Conservation (phyloP, 1,284 basidiomycete genomes). For the Moesziomyces parantarcticus region DNA sequence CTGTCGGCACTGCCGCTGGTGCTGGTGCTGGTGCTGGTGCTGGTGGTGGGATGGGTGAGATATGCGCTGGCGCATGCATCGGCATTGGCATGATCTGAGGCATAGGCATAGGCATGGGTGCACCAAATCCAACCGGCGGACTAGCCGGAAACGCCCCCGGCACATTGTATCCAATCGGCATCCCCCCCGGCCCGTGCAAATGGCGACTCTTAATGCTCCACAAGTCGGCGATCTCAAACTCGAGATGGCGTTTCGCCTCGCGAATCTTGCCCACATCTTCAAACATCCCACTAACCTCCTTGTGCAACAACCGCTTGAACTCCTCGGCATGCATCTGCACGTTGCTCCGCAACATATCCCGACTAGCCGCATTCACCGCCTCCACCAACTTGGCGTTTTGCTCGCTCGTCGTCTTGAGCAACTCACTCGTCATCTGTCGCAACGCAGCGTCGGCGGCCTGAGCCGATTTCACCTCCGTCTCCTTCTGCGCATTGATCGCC, state of each 20-base stretch:
- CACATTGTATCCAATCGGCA: constrained; percentile 20
- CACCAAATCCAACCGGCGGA: not conserved
- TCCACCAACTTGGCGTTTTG: constrained; percentile 55
- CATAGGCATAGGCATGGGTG: constrained; percentile 9
- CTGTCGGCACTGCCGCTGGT: not conserved
- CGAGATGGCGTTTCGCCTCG: constrained; percentile 54
- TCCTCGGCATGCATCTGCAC: constrained; percentile 58
- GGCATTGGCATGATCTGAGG: constrained; percentile 16
- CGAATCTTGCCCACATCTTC: constrained; percentile 63
- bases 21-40: constrained; percentile 7
- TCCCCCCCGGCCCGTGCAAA: constrained; percentile 7
- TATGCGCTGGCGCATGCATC: constrained; percentile 13
- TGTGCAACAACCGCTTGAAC: constrained; percentile 49
- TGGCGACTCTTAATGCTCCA: constrained; percentile 56
- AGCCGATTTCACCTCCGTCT: constrained; percentile 37
- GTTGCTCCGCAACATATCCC: constrained; percentile 57
- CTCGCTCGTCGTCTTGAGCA: constrained; percentile 47
- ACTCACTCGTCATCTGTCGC: constrained; percentile 44
- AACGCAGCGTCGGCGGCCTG: constrained; percentile 46
- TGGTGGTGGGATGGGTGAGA: constrained; percentile 11
- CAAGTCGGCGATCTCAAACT: constrained; percentile 59
- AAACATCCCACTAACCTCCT: constrained; percentile 58
- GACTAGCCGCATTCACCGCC: constrained; percentile 48
- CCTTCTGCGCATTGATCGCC: constrained; percentile 53
- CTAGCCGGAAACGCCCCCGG: constrained; percentile 25